Percentiles rank a stretch among this genome's conserved stretches.
Evolutionary conservation across 805 yeast species (phyloP).

Genomic region (Blastobotrys parvus): DNA sequence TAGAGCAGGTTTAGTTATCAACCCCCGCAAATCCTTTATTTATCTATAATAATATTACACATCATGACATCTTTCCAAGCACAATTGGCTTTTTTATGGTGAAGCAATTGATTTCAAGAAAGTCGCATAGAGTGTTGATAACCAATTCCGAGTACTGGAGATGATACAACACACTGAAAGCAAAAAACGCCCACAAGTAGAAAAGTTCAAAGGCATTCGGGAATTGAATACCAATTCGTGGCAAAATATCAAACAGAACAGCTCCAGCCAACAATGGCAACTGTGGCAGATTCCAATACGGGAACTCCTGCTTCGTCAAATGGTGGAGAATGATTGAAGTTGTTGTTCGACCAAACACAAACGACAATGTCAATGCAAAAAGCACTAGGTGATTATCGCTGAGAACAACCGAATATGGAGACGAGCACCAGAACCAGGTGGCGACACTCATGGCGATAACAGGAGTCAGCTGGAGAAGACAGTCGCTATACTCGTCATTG

Average conservation of each 20-base stretch:
- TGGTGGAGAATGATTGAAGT: slow-evolving; percentile 64
- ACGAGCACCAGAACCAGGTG: slow-evolving; percentile 37
- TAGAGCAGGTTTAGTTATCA: slow-evolving; percentile 9
- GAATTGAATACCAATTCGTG: slow-evolving; percentile 34
- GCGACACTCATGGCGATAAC: slow-evolving; percentile 47
- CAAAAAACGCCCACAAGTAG: slow-evolving; percentile 48
- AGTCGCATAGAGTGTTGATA: slow-evolving; percentile 69
- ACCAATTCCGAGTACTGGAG: slow-evolving; percentile 65
- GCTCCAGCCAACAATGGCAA: slow-evolving; percentile 32
- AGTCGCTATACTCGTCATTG: slow-evolving; percentile 29
- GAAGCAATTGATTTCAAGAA: slow-evolving; percentile 77
- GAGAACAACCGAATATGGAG: slow-evolving; percentile 42
- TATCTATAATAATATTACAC: too few species aligned
- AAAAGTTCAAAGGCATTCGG: slow-evolving; percentile 24
- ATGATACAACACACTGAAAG: slow-evolving; percentile 58
- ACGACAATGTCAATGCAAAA: slow-evolving; percentile 71
- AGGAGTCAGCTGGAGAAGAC: slow-evolving; percentile 56
- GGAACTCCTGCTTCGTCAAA: slow-evolving; percentile 75
- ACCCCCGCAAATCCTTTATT: too few species aligned
- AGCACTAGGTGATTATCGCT: slow-evolving; percentile 46
- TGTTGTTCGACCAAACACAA: slow-evolving; percentile 75
- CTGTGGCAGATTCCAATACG: slow-evolving; percentile 62
- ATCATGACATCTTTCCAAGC: slow-evolving; percentile 1
- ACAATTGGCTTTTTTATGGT: slow-evolving; percentile 10
- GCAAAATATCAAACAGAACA: slow-evolving; percentile 40